A percentile compares a stretch with the other conserved stretches of the same genome.
These are phyloP conservation scores for Theobroma cacao DNA, from an alignment of 345 rosid species.

Conservation along the genomic window DNA sequence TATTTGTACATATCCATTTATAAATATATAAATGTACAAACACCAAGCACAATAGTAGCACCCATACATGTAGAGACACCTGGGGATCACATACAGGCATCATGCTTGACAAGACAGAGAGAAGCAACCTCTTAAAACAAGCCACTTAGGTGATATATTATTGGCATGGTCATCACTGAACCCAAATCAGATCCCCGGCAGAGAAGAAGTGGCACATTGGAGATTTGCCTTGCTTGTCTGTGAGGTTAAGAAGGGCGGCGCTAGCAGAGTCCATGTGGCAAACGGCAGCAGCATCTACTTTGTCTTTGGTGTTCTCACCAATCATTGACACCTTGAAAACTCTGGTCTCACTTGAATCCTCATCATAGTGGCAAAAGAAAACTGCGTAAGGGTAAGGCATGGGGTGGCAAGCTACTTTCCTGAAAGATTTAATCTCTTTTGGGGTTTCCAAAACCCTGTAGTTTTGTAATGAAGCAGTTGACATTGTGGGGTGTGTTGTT, in stretches of 20 bases:
- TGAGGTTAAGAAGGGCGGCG: background rate
- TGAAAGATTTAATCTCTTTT: constrained; percentile 26
- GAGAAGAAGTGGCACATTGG: constrained; percentile 7
- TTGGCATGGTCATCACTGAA: background rate
- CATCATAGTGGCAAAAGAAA: constrained; percentile 36
- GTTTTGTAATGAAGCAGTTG: constrained; percentile 21
- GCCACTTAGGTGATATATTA: background rate
- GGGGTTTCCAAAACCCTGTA: constrained; percentile 27
- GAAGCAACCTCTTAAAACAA: too few relatives aligned
- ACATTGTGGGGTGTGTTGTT: constrained; percentile 23
- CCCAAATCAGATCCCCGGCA: constrained; percentile 7
- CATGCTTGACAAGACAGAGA: background rate
- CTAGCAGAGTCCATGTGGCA: constrained; percentile 47
- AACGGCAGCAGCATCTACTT: constrained; percentile 31
- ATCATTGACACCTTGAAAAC: constrained; percentile 28
- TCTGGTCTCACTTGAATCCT: constrained; percentile 25
- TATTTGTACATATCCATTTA: background rate
- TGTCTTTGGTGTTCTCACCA: constrained; percentile 35
- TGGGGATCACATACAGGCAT: background rate
- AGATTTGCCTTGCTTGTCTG: constrained; percentile 4
- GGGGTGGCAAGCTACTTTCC: constrained; percentile 36
- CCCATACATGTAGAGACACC: too few relatives aligned
- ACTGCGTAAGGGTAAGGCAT: constrained; percentile 37
- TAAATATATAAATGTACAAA: background rate
- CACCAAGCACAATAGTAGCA: background rate